Base-by-base conservation (phyloP, 192 early-diverging fungal species). In the Backusella tarrabulga region DNA sequence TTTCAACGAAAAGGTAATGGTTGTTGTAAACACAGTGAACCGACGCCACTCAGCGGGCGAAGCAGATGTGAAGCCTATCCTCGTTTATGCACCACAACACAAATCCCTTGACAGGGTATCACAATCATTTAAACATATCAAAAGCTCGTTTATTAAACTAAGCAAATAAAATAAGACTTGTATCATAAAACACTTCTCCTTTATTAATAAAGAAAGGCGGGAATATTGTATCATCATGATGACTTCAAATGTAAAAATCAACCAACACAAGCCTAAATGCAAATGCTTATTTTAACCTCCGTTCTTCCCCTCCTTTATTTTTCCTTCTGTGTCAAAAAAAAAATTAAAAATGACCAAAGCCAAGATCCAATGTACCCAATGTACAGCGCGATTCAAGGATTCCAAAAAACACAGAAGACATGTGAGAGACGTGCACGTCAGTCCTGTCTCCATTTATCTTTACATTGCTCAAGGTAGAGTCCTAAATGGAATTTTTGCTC, bases 1-100 rank as follows among this genome's bases (percentile, higher is more conserved):
- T 8, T 69, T 69, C 35, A 69, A 69, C 4, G 34, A 69, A 69
- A 34, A 69, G 15, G 68, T 63, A 2, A 63, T 69, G 68, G 68
- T 69, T 19, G 68, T 69, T n/a, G 68, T 69, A 8, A 36, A 40
- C 35, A 69, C 68, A 34, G 34, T 35, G 9, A 63, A 63, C 12
- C 21, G 56, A 63, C 56, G 56, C 4, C 56, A 63, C 26, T 63
- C 56, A 26, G 56, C 56, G 12, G 56, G 56, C 19, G 56, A 63
- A 26, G 56, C 56, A 29, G 56, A 63, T 26, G 56, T 63, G 1
- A 63, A 63, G 56, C 26, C 56, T 26, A 63, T 63, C 4, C 56
- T 63, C 4, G 12, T 63, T 63, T 63, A 63, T 63, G 23, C 56
- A 29, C 56, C 56, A 29, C 56, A 56, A 56, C 54, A 63, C 2